phyloP scores from a whole-genome alignment of 306 rosid species.

The Astragalus glycyphyllos region DNA sequence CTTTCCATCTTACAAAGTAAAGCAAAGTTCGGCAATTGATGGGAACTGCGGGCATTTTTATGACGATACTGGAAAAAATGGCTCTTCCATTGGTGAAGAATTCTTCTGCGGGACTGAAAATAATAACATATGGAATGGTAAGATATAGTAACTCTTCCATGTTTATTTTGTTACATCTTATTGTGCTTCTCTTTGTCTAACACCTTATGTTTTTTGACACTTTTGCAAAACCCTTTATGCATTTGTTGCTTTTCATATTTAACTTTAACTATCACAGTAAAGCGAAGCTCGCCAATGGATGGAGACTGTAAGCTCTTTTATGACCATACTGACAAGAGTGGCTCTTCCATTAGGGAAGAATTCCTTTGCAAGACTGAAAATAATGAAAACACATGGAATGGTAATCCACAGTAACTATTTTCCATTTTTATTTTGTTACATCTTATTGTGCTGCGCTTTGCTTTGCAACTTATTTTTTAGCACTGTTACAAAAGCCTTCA shows the following conservation, averaged over 20 bases:
- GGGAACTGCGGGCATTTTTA: slow-evolving; percentile 44
- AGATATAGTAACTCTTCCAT: slow-evolving; percentile 19
- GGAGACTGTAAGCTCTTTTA: slow-evolving; percentile 44
- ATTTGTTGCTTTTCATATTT: slow-evolving; percentile 23
- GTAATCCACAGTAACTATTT: slow-evolving; percentile 46
- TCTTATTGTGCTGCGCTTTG: neutral
- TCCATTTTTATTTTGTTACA: slow-evolving; percentile 24
- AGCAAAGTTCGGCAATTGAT: slow-evolving; percentile 43
- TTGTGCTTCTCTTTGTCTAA: neutral
- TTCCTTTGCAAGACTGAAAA: slow-evolving; percentile 49
- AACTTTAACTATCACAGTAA: slow-evolving; percentile 28
- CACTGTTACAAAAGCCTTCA: slow-evolving; percentile 24
- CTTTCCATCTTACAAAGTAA: slow-evolving; percentile 57
- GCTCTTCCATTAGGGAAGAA: slow-evolving; percentile 49
- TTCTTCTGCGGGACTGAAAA: slow-evolving; percentile 49
- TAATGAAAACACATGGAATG: slow-evolving; percentile 61
- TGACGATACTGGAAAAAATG: slow-evolving; percentile 45
- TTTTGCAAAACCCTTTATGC: slow-evolving; percentile 28
- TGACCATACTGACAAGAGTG: slow-evolving; percentile 45
- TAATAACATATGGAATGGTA: slow-evolving; percentile 67
- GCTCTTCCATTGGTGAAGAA: slow-evolving; percentile 49
- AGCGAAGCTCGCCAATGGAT: slow-evolving; percentile 42
- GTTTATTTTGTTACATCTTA: slow-evolving; percentile 15
- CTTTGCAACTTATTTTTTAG: slow-evolving; percentile 6
- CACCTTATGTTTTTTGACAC: slow-evolving; percentile 4